Evolutionary conservation across 179 eudicot genomes (phyloP), one percentile per base, ranked within the genome.

Genomic region (Spinacia oleracea): DNA sequence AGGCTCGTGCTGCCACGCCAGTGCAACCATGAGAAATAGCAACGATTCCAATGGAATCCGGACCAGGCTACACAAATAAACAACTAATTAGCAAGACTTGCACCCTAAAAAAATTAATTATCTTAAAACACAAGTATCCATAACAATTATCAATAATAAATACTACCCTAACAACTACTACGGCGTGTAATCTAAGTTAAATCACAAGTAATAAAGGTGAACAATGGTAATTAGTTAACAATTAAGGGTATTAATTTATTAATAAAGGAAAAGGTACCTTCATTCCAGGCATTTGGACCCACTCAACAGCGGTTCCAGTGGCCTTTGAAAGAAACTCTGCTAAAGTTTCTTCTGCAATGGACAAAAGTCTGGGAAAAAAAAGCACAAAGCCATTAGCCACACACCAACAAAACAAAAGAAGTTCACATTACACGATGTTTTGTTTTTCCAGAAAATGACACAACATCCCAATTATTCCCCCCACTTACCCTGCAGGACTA

Each of bases 221-320:
- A 35, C 58, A 56, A 56, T 72, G 53, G 55, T 4, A 78, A 50
- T 78, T 59, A 81, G 66, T 58, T 11, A 70, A 29, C 8, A 60
- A 77, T 80, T 46, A 74, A 51, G 45, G 16, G 32, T n/a, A 62
- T 34, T 29, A 34, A 72, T 40, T 5, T 76, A 31, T 38, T 9
- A 46, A 46, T 45, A 12, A 48, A 38, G 16, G 16, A 72, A 65
- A 70, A 42, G 56, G 80, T 84, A 94, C 98, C 98, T 94, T 94
- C 98, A 94, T 94, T 88, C 98, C 98, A 87, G 98, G 97, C 97
- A 94, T 89, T 90, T 94, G 98, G 93, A 94, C 96, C 98, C 98
- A 94, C 96, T 94, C 98, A 75, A 94, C 89, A 88, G 97, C 98
- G 79, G 98, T 94, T 89, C 98, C 98, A 92, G 98, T 94, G 65